phyloP scores from a whole-genome alignment of 225 moss, liverwort and hornwort species.

The Rhytidiadelphus loreus region DNA sequence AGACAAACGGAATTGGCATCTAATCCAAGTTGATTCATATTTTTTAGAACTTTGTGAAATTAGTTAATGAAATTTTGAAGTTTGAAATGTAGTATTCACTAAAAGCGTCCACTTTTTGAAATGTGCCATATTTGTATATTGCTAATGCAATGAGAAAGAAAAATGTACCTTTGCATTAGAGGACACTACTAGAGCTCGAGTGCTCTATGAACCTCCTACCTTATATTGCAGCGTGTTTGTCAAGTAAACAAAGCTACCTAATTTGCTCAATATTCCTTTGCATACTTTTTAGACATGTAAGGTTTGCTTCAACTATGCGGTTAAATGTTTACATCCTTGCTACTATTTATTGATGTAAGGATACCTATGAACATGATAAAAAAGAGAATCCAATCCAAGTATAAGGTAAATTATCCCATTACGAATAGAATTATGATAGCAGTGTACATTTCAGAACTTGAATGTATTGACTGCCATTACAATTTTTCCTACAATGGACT shows the following conservation, averaged over 20 bases:
- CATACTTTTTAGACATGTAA: neutral
- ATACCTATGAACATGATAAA: no score
- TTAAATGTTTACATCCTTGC: neutral
- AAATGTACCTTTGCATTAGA: no score
- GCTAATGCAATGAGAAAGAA: no score
- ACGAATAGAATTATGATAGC: no score
- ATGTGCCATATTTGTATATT: neutral
- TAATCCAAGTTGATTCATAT: no score
- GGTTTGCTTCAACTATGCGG: no score
- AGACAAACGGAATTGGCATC: no score
- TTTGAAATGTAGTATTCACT: fast-evolving
- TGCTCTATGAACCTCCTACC: neutral
- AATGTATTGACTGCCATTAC: no score
- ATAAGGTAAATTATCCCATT: no score
- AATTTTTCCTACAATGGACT: no score
- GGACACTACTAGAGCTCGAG: fast-evolving
- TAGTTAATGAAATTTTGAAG: neutral
- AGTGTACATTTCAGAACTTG: no score
- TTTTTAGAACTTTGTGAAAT: neutral
- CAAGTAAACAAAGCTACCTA: neutral
- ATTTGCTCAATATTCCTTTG: neutral
- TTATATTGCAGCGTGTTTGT: neutral
- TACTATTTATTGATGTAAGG: neutral
- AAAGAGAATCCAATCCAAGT: fast-evolving
- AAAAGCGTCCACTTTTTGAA: fast-evolving